Evolutionary conservation across 345 rosid species (phyloP).

Genomic region (Salix exigua): DNA sequence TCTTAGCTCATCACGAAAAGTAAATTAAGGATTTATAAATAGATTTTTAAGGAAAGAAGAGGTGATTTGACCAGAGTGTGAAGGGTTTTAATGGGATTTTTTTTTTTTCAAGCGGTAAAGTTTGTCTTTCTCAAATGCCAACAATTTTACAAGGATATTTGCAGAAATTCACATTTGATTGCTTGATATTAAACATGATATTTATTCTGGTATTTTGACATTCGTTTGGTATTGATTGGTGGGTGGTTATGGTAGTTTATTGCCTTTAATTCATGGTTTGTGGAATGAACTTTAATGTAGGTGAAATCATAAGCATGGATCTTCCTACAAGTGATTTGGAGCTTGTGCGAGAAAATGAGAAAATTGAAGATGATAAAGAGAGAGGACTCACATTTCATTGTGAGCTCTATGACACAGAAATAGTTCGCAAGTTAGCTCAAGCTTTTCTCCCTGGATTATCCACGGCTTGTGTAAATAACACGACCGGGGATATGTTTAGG

Average conservation of each 20-base stretch:
- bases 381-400: constrained; percentile 54
- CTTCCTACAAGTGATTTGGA: constrained; percentile 42
- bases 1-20: background rate
- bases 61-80: background rate
- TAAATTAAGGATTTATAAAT: background rate
- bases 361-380: constrained; percentile 54
- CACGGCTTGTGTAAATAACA: constrained; percentile 78
- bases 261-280: background rate
- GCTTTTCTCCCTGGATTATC: constrained; percentile 70
- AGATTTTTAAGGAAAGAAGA: background rate
- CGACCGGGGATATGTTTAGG: constrained; percentile 71
- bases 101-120: background rate
- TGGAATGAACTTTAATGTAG: constrained; percentile 7
- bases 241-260: background rate
- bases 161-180: background rate
- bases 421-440: constrained; percentile 60
- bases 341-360: constrained; percentile 36
- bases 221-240: background rate
- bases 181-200: background rate
- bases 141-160: background rate
- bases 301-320: constrained; percentile 34
- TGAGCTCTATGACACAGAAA: constrained; percentile 55
- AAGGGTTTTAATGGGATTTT: background rate
- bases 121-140: background rate
- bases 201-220: background rate